These are phyloP conservation scores for Dothideomycetes sp. DNA, from an alignment of 2,329 filamentous ascomycete species.

Conservation along the genomic window DNA sequence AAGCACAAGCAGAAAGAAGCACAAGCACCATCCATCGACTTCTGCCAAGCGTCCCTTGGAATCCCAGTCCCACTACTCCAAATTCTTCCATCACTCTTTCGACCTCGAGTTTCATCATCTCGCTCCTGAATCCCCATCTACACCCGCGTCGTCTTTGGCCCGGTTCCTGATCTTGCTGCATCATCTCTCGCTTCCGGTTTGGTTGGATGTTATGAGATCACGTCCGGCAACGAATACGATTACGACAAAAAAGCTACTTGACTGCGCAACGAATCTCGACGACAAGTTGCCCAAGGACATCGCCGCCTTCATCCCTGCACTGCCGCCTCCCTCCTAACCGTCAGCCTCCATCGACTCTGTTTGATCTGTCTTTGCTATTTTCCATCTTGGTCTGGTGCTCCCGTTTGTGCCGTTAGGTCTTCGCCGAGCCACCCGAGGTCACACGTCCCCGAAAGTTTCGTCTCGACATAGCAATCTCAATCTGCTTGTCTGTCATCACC, in stretches of 20 bases:
- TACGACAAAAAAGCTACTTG: slow-evolving; percentile 11
- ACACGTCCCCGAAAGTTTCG: slow-evolving; percentile 7
- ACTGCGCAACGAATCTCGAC: no score
- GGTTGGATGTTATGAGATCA: slow-evolving; percentile 9
- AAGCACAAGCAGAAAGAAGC: no score
- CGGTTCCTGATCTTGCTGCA: neutral
- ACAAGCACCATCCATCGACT: no score
- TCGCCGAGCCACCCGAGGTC: slow-evolving; percentile 9
- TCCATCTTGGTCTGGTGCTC: neutral
- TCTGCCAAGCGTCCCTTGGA: slow-evolving; percentile 3
- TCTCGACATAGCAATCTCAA: slow-evolving; percentile 4
- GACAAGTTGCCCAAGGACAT: no score
- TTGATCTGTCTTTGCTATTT: neutral
- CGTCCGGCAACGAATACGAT: slow-evolving; percentile 11
- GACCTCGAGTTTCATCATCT: no score
- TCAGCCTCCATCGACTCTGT: neutral
- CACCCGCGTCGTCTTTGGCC: slow-evolving; percentile 1
- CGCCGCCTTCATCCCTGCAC: no score
- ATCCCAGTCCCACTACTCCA: neutral
- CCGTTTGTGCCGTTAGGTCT: slow-evolving; percentile 7
- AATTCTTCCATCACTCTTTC: slow-evolving; percentile 1
- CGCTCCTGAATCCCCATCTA: neutral
- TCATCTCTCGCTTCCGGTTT: slow-evolving; percentile 6
- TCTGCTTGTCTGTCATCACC: slow-evolving; percentile 4
- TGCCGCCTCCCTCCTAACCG: no score